These are phyloP conservation scores for Goniomonas avonlea DNA, from an alignment of 78 protist genomes.

Conservation along the genomic window DNA sequence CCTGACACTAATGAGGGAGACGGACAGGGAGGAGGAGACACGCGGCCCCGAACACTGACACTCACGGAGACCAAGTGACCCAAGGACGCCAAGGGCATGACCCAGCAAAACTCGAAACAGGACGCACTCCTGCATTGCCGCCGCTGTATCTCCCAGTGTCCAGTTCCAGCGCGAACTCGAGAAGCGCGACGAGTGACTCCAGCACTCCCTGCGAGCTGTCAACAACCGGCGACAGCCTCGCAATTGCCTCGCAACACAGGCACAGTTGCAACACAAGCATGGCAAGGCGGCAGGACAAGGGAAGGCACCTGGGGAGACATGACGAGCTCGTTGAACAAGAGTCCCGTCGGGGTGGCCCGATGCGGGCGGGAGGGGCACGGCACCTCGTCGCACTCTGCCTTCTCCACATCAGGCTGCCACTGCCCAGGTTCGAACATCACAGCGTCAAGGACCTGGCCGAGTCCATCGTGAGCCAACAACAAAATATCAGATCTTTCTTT, in stretches of 20 bases:
- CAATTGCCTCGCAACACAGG: too few species aligned
- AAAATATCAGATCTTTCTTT: too few species aligned
- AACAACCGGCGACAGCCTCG: too few species aligned
- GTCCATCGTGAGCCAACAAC: neutral
- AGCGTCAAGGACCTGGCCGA: neutral
- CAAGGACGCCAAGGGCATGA: too few species aligned
- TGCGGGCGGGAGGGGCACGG: neutral
- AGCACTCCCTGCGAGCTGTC: neutral
- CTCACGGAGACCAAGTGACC: too few species aligned
- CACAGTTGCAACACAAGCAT: too few species aligned
- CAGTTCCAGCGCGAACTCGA: neutral
- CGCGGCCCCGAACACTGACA: too few species aligned
- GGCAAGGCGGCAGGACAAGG: too few species aligned
- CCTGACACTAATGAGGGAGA: too few species aligned
- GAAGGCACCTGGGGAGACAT: too few species aligned
- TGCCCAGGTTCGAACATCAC: constrained; percentile 26
- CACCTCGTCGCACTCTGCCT: neutral
- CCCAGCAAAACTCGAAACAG: too few species aligned
- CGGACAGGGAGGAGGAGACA: too few species aligned
- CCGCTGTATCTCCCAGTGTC: neutral
- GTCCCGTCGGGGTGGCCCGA: neutral
- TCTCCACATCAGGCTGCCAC: neutral
- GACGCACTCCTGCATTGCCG: neutral
- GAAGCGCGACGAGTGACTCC: neutral
- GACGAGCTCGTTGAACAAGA: constrained; percentile 28